These are phyloP conservation scores for Phoma sp. DNA, from an alignment of 2,329 filamentous ascomycete species.

Conservation along the genomic window DNA sequence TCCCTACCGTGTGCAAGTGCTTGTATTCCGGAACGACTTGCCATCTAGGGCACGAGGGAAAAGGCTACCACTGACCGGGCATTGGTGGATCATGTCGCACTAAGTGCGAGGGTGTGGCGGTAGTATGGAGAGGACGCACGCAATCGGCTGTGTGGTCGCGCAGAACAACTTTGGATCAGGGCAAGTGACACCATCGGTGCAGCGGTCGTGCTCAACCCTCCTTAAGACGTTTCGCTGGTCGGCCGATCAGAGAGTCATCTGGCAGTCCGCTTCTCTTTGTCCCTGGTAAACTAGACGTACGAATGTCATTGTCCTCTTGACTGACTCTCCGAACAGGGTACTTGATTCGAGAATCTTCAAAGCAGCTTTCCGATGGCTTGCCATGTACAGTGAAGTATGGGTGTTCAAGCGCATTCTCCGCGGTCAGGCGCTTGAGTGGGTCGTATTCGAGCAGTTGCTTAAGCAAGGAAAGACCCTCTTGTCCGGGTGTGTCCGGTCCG, in stretches of 20 bases:
- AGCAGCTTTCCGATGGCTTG: constrained; percentile 80
- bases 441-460: constrained; percentile 89
- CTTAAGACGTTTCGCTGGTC: constrained; percentile 62
- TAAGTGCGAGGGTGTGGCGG: not conserved
- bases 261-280: constrained; percentile 87
- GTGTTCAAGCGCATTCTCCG: constrained; percentile 86
- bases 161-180: not conserved
- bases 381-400: constrained; percentile 75
- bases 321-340: constrained; percentile 91
- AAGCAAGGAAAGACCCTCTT: constrained; percentile 82
- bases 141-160: constrained; percentile 9
- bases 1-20: not conserved
- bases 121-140: not conserved
- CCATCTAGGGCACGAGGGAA: not conserved
- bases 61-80: not conserved
- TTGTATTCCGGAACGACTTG: not conserved
- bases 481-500: constrained; percentile 48
- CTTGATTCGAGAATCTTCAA: constrained; percentile 84
- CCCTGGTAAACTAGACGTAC: constrained; percentile 85
- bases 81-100: not conserved
- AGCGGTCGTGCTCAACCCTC: constrained; percentile 42
- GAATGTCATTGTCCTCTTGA: constrained; percentile 94
- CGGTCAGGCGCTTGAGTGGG: constrained; percentile 84
- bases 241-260: constrained; percentile 74
- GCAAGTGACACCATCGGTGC: not conserved